Conservation (phyloP, 495 filamentous ascomycete species). For the Glarea lozoyensis region DNA sequence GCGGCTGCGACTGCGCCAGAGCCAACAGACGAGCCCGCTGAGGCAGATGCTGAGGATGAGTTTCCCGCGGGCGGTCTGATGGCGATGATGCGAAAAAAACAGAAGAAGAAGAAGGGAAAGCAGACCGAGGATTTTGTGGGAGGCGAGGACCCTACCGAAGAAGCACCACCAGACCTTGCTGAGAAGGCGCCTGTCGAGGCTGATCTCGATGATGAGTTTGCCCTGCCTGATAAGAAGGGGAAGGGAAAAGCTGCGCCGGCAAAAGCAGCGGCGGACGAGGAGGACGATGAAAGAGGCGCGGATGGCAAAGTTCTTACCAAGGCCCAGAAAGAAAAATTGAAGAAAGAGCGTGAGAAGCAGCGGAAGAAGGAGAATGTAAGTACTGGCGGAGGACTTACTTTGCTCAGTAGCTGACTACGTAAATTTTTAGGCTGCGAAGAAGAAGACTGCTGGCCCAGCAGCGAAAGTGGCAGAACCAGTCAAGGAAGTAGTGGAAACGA, state of each 20-base stretch:
- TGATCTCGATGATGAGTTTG: slow-evolving; percentile 78
- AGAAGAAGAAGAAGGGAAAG: slow-evolving; percentile 90
- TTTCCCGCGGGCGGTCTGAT: slow-evolving; percentile 61
- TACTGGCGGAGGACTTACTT: not conserved
- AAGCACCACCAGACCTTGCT: slow-evolving; percentile 40
- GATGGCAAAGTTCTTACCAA: slow-evolving; percentile 72
- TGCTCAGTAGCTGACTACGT: slow-evolving; percentile 9
- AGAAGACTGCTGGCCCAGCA: slow-evolving; percentile 47
- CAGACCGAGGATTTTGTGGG: slow-evolving; percentile 64
- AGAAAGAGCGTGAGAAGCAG: slow-evolving; percentile 93
- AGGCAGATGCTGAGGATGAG: slow-evolving; percentile 36
- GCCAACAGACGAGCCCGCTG: slow-evolving; percentile 34
- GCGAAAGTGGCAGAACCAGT: slow-evolving; percentile 40
- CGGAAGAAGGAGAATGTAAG: slow-evolving; percentile 82
- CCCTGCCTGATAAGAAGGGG: slow-evolving; percentile 83
- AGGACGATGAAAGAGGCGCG: slow-evolving; percentile 47
- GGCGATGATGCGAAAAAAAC: slow-evolving; percentile 80
- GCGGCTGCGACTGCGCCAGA: slow-evolving; percentile 33
- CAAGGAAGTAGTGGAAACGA: slow-evolving; percentile 31
- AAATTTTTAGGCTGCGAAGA: slow-evolving; percentile 51
- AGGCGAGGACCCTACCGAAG: slow-evolving; percentile 50
- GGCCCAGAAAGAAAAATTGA: slow-evolving; percentile 93
- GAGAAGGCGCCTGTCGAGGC: slow-evolving; percentile 79
- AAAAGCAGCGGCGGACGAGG: slow-evolving; percentile 36
- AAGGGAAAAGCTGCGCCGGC: slow-evolving; percentile 63